Evolutionary conservation across 2,329 filamentous ascomycete species (phyloP), one percentile per base, ranked within the genome.

Genomic region (Cytospora leucostoma): DNA sequence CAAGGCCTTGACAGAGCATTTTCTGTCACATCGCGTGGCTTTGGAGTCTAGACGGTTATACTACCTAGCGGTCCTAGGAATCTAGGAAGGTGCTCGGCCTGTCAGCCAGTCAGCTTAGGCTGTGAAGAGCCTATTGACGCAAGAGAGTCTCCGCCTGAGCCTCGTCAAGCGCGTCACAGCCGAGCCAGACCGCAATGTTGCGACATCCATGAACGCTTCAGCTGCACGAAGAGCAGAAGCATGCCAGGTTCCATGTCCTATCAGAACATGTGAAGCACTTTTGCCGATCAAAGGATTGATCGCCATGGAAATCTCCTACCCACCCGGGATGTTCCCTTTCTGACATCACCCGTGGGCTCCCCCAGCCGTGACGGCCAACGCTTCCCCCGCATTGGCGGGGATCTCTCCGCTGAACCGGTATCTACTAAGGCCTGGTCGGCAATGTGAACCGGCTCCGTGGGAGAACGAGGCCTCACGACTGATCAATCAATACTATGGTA

Each of bases 271-370:
- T 32, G 35, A 12, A 13, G 44, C 55, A 47, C 27, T 21, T 47
- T 13, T 47, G 44, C n/a, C 40, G 4, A 56, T 40, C 35, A 56
- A 7, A 40, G 21, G 7, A 47, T 47, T 7, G n/a, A 47, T 21
- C 21, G n/a, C 11, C n/a, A 47, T 47, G 10, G 6, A n/a, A 47
- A 7, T 1, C 7, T n/a, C 17, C 17, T 12, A 11, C 35, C 27
- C 44, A 51, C 35, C 62, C 62, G 62, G 44, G 33, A 54, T 60
- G 47, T 64, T 49, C 62, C 62, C 59, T 62, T 62, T 62, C 62
- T 64, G 53, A 64, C 62, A 64, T 62, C 62, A 64, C 27, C 27
- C 27, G 27, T 27, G 27, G 27, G 27, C 47, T 21, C 37, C 15
- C 35, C 21, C n/a, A 34, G 35, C 53, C 53, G 51, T 57, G 47